phyloP scores from a whole-genome alignment of 495 filamentous ascomycete species.

The Copromyces sp. region DNA sequence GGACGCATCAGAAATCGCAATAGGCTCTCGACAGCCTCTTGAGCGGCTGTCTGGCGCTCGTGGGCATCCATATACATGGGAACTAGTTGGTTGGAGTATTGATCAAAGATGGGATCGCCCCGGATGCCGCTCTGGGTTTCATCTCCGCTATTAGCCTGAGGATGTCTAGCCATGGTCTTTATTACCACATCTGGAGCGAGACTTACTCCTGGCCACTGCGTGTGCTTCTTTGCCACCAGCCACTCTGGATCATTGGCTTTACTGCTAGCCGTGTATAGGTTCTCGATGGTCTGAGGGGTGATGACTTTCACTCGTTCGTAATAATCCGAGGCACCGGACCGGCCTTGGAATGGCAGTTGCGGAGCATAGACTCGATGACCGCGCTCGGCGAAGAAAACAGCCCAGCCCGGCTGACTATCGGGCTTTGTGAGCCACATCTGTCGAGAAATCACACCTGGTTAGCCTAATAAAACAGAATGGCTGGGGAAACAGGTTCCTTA shows the following conservation, averaged over 20 bases:
- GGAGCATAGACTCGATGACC: slow-evolving; percentile 39
- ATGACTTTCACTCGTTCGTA: neutral
- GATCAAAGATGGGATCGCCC: slow-evolving; percentile 42
- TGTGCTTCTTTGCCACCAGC: slow-evolving; percentile 36
- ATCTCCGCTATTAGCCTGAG: neutral
- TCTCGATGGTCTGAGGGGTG: slow-evolving; percentile 15
- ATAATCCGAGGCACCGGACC: neutral
- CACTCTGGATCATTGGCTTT: slow-evolving; percentile 20
- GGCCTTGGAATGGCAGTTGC: slow-evolving; percentile 33
- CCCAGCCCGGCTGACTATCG: slow-evolving; percentile 42
- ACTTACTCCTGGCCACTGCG: slow-evolving; percentile 44
- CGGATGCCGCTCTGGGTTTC: slow-evolving; percentile 21
- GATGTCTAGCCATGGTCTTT: neutral
- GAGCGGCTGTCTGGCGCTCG: slow-evolving; percentile 30
- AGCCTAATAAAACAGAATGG: neutral
- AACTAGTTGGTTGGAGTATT: slow-evolving; percentile 26
- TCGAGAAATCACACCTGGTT: neutral
- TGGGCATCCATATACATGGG: slow-evolving; percentile 21
- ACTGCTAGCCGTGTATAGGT: slow-evolving; percentile 30
- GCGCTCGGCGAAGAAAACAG: slow-evolving; percentile 35
- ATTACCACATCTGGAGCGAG: neutral
- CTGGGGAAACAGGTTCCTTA: slow-evolving; percentile 16
- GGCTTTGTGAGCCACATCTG: slow-evolving; percentile 43
- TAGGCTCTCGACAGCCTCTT: slow-evolving; percentile 34
- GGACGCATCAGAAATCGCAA: slow-evolving; percentile 28